Evolutionary conservation across 2,329 filamentous ascomycete genomes (phyloP).

Genomic region (Pseudopyricularia cyperi): DNA sequence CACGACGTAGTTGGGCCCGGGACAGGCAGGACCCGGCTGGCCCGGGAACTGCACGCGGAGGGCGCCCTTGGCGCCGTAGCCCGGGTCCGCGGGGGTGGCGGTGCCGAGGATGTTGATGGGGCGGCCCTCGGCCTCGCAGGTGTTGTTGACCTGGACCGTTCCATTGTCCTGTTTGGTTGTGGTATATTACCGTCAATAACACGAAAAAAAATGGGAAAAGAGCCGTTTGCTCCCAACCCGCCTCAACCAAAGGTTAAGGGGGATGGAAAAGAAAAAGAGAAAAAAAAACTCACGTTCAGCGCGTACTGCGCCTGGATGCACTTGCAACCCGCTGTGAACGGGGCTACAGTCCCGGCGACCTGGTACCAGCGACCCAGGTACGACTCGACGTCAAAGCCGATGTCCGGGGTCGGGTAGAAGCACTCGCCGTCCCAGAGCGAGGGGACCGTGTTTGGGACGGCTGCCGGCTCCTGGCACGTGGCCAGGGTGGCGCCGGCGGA

Average conservation of each 20-base stretch:
- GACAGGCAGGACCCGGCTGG: constrained; percentile 14
- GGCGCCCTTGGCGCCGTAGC: constrained; percentile 15
- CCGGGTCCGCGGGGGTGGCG: constrained; percentile 13
- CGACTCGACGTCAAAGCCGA: constrained; percentile 14
- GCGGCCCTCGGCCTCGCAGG: constrained; percentile 14
- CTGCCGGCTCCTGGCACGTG: not conserved
- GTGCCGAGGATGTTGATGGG: constrained; percentile 16
- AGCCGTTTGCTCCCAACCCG: too few species aligned
- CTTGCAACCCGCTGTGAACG: constrained; percentile 17
- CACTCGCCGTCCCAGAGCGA: constrained; percentile 17
- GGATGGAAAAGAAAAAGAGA: not conserved
- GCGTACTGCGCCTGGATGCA: constrained; percentile 18
- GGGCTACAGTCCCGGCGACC: constrained; percentile 17
- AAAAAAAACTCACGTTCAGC: constrained; percentile 13
- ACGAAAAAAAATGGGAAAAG: too few species aligned
- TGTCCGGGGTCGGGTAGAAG: constrained; percentile 17
- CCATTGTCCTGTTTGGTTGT: constrained; percentile 15
- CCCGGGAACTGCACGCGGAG: constrained; percentile 18
- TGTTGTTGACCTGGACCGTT: constrained; percentile 19
- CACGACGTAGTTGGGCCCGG: constrained; percentile 20
- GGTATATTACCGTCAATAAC: too few species aligned
- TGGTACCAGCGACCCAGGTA: constrained; percentile 21
- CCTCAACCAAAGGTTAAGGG: too few species aligned
- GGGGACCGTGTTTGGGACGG: constrained; percentile 12
- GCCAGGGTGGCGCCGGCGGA: not conserved